These are phyloP conservation scores for Cladosporium cucumerinum DNA, from an alignment of 2,329 filamentous ascomycete genomes.

Conservation along the genomic window DNA sequence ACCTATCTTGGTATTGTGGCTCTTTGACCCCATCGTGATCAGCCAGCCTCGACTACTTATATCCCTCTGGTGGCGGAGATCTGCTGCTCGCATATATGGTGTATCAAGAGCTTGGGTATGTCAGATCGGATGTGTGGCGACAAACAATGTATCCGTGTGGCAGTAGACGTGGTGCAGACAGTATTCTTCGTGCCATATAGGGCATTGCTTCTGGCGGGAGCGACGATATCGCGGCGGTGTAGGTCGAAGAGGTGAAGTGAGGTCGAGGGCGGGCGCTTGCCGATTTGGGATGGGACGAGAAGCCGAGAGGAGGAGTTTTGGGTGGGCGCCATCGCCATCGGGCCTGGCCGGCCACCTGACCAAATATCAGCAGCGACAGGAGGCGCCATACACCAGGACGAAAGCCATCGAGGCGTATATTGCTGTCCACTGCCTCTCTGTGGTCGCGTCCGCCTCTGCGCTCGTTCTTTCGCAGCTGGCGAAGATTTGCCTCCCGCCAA, in stretches of 20 bases:
- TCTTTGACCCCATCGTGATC: background rate
- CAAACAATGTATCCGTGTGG: background rate
- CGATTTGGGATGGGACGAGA: slow-evolving; percentile 4
- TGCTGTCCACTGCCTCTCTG: background rate
- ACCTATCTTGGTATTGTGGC: background rate
- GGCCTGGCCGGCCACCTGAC: slow-evolving; percentile 6
- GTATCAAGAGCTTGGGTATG: background rate
- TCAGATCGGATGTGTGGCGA: background rate
- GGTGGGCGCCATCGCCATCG: slow-evolving; percentile 3
- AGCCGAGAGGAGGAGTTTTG: slow-evolving; percentile 7
- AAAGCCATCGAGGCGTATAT: background rate
- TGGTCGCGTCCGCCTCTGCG: background rate
- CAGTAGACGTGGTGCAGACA: no score
- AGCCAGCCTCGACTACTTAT: background rate
- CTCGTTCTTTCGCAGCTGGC: background rate
- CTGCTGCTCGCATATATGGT: background rate
- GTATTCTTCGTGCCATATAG: background rate
- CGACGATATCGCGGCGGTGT: background rate
- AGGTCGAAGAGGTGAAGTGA: slow-evolving; percentile 6
- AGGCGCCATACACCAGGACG: background rate
- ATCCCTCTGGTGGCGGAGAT: background rate
- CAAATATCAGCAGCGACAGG: slow-evolving; percentile 3
- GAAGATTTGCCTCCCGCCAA: slow-evolving; percentile 17
- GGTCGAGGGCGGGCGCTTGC: slow-evolving; percentile 14
- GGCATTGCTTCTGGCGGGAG: background rate